These are phyloP conservation scores for Pestalotiopsis sp. DNA, from an alignment of 2,329 filamentous ascomycete genomes.

Conservation along the genomic window DNA sequence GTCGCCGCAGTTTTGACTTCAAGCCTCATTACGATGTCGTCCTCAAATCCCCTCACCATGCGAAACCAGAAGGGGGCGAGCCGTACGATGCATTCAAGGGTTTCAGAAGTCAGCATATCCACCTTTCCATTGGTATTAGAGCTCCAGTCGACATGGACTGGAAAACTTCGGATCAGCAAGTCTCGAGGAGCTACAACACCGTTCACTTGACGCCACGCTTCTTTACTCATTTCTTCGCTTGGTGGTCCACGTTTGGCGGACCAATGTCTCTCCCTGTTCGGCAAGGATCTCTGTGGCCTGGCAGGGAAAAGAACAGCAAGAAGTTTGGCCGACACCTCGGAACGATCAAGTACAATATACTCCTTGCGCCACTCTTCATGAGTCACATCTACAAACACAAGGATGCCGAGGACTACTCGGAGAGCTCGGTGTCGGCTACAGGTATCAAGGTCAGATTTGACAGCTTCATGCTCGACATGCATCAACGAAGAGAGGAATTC, in stretches of 20 bases:
- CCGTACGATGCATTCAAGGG: conserved; percentile 91
- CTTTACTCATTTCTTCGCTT: conserved; percentile 97
- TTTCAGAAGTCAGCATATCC: conserved; percentile 96
- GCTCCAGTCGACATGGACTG: conserved; percentile 87
- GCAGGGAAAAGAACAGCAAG: conserved; percentile 93
- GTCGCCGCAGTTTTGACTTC: conserved; percentile 81
- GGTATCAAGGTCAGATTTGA: conserved; percentile 96
- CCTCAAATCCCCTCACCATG: conserved; percentile 76
- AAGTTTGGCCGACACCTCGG: conserved; percentile 96
- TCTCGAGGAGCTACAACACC: conserved; percentile 91
- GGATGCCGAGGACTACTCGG: conserved; percentile 81
- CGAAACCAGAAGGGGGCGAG: conserved; percentile 56
- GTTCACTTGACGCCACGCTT: conserved; percentile 93
- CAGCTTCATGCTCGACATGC: conserved; percentile 95
- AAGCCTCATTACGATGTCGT: conserved; percentile 90
- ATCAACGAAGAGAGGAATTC: conserved; percentile 91
- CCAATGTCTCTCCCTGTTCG: conserved; percentile 93
- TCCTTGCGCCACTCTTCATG: conserved; percentile 89
- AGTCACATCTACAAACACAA: conserved; percentile 99
- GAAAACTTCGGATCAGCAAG: conserved; percentile 71
- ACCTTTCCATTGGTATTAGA: conserved; percentile 87
- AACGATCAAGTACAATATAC: conserved; percentile 97
- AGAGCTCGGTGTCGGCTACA: conserved; percentile 80
- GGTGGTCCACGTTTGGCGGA: conserved; percentile 96
- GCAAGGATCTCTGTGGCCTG: conserved; percentile 88